These are phyloP conservation scores for Trichosanthes truncata DNA, from an alignment of 306 rosid genomes.

Conservation along the genomic window DNA sequence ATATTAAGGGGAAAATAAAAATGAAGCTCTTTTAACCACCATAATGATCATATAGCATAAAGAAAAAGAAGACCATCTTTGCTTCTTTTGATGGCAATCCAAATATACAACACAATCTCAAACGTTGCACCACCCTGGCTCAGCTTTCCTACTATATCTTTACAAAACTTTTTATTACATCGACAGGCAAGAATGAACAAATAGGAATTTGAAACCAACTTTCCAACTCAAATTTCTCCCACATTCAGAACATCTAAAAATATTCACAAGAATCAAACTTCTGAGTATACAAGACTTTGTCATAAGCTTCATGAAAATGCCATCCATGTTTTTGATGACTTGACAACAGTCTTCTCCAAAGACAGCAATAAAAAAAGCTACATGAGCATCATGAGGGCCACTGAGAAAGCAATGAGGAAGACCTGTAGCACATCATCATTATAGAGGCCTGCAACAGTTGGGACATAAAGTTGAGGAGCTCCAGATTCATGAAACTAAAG, in stretches of 20 bases:
- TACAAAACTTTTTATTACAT: constrained; percentile 54
- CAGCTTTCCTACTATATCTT: constrained; percentile 34
- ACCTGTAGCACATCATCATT: constrained; percentile 16
- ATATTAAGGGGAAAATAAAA: neutral
- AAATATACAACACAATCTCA: constrained; percentile 34
- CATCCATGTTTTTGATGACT: neutral
- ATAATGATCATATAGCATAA: neutral
- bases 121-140: constrained; percentile 5
- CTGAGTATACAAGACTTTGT: constrained; percentile 6
- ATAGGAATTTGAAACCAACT: constrained; percentile 12
- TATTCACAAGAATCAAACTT: constrained; percentile 24
- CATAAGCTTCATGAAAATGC: neutral
- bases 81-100: constrained; percentile 14
- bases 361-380: constrained; percentile 17
- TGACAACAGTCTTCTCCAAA: constrained; percentile 12
- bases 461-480: neutral
- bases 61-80: neutral
- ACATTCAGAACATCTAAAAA: constrained; percentile 24
- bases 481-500: neutral
- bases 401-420: constrained; percentile 31
- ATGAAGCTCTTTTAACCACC: neutral
- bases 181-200: constrained; percentile 51
- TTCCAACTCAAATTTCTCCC: neutral
- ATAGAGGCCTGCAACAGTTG: constrained; percentile 40
- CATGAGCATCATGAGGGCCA: constrained; percentile 30